phyloP scores from a whole-genome alignment of 768 basidiomycete genomes.

The Cystofilobasidium bisporidii region DNA sequence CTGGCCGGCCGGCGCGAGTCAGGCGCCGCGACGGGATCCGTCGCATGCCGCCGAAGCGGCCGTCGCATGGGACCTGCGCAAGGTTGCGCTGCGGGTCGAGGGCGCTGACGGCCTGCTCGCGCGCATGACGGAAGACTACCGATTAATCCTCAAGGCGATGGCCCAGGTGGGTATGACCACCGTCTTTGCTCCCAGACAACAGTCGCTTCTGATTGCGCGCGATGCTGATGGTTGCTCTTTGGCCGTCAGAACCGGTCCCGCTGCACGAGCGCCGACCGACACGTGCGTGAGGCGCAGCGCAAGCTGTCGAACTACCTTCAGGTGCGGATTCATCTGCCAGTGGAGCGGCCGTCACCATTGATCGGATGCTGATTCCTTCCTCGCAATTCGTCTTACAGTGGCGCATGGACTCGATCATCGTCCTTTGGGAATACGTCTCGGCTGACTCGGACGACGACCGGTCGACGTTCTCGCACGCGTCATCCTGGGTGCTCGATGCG shows the following conservation, averaged over 20 bases:
- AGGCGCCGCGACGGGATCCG: not conserved
- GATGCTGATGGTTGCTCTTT: not conserved
- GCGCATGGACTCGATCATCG: constrained; percentile 13
- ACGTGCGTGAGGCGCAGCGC: not conserved
- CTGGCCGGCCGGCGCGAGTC: not conserved
- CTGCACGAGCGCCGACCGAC: not conserved
- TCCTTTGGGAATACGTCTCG: constrained; percentile 17
- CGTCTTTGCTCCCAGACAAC: too few species aligned
- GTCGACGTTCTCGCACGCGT: not conserved
- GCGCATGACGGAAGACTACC: not conserved
- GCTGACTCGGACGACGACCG: not conserved
- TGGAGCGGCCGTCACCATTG: too few species aligned
- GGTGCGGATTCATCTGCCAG: not conserved
- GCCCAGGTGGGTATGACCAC: not conserved
- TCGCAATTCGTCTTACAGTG: not conserved
- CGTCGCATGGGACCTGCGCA: not conserved
- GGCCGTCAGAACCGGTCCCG: not conserved
- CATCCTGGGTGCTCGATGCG: constrained; percentile 9
- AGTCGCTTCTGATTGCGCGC: not conserved
- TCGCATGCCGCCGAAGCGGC: not conserved
- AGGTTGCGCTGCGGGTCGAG: not conserved
- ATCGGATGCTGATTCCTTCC: too few species aligned
- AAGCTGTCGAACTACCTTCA: not conserved
- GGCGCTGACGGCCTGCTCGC: not conserved
- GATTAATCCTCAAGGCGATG: not conserved